Base-by-base conservation (phyloP, 2,329 filamentous ascomycete genomes). In the Fusarium algeriense region DNA sequence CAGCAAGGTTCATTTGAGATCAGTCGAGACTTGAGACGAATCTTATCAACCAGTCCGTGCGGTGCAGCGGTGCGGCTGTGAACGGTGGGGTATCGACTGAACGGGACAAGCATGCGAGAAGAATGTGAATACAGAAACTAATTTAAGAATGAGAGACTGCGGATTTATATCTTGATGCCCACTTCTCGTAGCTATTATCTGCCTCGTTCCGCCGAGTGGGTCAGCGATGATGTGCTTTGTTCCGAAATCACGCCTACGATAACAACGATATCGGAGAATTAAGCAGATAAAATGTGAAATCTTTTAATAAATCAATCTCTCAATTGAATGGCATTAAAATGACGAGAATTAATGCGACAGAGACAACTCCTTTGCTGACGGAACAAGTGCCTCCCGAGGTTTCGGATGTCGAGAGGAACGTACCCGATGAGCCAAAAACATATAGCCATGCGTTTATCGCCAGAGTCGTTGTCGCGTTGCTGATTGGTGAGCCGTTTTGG, bases 401-500 rank as follows among this genome's bases (percentile, higher is more conserved):
- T 6, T 52, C 48, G 20, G 48, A 52, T 52, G 32, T 52, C 2
- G 48, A 52, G 20, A 38, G 48, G 6, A 52, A 38, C 8, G 15
- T 3, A 3, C 4, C 32, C 13, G 20, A 52, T 8, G 48, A 52
- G 20, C 48, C 48, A 13, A 52, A 38, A 12, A 15, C 32, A 7
- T 52, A 38, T 0, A 52, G 32, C 32, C 32, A 38, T 26, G 48
- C 32, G 3, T 52, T 52, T 28, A 52, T 52, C 6, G 48, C 48
- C 0, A 52, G 32, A 15, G 48, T 52, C 15, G 48, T 52, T n/a
- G 9, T 52, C 17, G 48, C 48, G 17, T 6, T 52, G 9, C 20
- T 52, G 2, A 52, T 52, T 26, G 48, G 48, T 52, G 4, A 1
- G 48, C 26, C 1, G 2, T 3, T 0, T 0, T 6, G 4, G 1